Evolutionary conservation across 2,329 filamentous ascomycete genomes (phyloP).

Genomic region (Amauroascus verrucosus): DNA sequence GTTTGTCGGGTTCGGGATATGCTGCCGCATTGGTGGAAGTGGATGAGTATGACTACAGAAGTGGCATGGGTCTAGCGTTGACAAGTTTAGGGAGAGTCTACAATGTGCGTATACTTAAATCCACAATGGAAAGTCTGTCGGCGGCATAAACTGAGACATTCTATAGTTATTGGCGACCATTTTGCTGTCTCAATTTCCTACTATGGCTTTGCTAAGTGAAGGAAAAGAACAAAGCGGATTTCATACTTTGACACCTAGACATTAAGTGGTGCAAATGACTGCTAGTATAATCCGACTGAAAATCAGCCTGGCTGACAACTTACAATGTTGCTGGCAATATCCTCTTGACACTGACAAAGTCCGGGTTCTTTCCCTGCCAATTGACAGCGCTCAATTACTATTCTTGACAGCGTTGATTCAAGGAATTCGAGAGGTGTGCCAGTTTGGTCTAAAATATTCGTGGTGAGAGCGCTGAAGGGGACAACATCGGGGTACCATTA

Average conservation of each 20-base stretch:
- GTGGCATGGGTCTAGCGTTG: slow-evolving; percentile 8
- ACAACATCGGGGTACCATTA: no score
- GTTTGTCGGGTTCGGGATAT: slow-evolving; percentile 10
- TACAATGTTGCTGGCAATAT: no score
- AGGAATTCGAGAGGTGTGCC: no score
- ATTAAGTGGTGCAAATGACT: no score
- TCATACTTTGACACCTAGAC: slow-evolving; percentile 12
- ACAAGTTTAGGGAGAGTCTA: slow-evolving; percentile 1
- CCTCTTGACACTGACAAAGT: no score
- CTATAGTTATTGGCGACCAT: slow-evolving; percentile 9
- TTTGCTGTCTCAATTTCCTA: slow-evolving; percentile 1
- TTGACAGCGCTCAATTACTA: no score
- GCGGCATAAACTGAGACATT: background rate
- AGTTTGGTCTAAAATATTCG: no score
- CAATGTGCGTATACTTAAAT: slow-evolving; percentile 9
- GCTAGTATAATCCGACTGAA: background rate
- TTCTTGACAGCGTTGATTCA: no score
- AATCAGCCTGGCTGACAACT: no score
- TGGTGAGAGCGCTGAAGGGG: no score
- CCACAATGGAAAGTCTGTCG: background rate
- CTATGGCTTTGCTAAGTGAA: slow-evolving; percentile 3
- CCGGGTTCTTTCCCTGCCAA: no score
- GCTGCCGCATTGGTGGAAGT: no score
- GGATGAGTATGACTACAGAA: slow-evolving; percentile 10
- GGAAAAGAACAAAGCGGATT: slow-evolving; percentile 9